Evolutionary conservation across 257 asterid species (phyloP).

Genomic region (Nicotiana benthamiana): DNA sequence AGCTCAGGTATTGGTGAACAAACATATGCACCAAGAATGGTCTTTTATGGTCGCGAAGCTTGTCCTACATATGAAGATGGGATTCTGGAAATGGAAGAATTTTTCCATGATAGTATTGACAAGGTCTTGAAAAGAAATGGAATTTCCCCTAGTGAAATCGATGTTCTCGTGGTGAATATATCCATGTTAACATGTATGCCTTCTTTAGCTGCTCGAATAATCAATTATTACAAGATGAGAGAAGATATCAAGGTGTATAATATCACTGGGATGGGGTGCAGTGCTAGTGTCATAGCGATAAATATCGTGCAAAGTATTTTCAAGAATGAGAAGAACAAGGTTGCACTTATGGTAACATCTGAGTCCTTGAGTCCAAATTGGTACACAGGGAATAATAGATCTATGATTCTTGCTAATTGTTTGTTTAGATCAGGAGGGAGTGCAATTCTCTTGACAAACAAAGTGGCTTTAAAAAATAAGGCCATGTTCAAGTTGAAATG

Average conservation of each 20-base stretch:
- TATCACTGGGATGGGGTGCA: slow-evolving; percentile 87
- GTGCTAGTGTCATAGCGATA: slow-evolving; percentile 68
- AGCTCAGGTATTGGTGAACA: slow-evolving; percentile 93
- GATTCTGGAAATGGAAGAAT: slow-evolving; percentile 63
- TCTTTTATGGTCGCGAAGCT: slow-evolving; percentile 51
- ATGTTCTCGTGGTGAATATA: slow-evolving; percentile 62
- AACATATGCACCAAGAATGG: slow-evolving; percentile 73
- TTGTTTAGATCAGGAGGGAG: slow-evolving; percentile 76
- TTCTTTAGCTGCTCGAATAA: slow-evolving; percentile 49
- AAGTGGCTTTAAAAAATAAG: slow-evolving; percentile 13
- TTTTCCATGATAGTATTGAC: slow-evolving; percentile 42
- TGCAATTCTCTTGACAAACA: slow-evolving; percentile 58
- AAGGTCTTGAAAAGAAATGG: slow-evolving; percentile 36
- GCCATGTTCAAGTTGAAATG: slow-evolving; percentile 53
- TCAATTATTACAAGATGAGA: slow-evolving; percentile 49
- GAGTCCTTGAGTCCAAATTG: slow-evolving; percentile 69
- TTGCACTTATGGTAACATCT: slow-evolving; percentile 64
- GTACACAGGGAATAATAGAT: slow-evolving; percentile 71
- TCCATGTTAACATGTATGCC: slow-evolving; percentile 69
- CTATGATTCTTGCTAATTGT: slow-evolving; percentile 85
- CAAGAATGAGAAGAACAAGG: slow-evolving; percentile 21
- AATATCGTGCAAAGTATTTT: slow-evolving; percentile 45
- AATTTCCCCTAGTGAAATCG: slow-evolving; percentile 48
- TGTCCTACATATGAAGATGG: slow-evolving; percentile 51
- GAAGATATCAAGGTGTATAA: slow-evolving; percentile 66